Base-by-base conservation (phyloP, 139 green algal genomes). In the Nannochloris sp. region DNA sequence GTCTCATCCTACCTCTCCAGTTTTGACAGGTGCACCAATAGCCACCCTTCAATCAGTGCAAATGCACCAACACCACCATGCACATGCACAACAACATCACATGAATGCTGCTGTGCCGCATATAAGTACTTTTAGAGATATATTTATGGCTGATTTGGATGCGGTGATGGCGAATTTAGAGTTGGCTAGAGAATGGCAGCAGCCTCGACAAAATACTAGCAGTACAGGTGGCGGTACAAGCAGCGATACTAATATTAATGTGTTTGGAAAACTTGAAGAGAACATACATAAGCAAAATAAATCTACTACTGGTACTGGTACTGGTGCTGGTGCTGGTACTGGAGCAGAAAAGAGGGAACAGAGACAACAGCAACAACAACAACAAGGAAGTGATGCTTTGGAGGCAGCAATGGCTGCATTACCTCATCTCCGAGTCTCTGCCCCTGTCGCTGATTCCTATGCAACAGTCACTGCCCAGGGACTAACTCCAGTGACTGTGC, bases 391-490 rank as follows among this genome's bases (percentile, higher is more conserved):
- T n/a, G n/a, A n/a, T n/a, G n/a, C n/a, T n/a, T 19, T 51, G 42
- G 42, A 51, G 19, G 42, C 42, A 19, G 42, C 42, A 19, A 51
- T 51, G 19, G 42, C 42, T 51, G 19, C 42, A 19, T 19, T 51
- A 19, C 42, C 42, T 19, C 19, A 19, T 19, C 42, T 51, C 19
- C 42, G 42, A 19, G 42, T 51, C 42, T 27, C 19, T 51, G 19
- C 42, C 42, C 42, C 42, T 51, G 42, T 51, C 19, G 19, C 42
- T 19, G 19, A 19, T 51, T 51, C 42, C 7, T 64, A 64, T 29
- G 56, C 56, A 64, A 46, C 56, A 15, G 56, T 64, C 23, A 64
- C 56, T 64, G 56, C 56, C n/a, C 56, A 64, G 19, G 53, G 54
- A 23, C 14, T 65, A 38, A 39, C 23, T 23, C 10, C 30, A 57